These are phyloP conservation scores for Zygoascus ofunaensis DNA, from an alignment of 805 yeast genomes.

Conservation along the genomic window DNA sequence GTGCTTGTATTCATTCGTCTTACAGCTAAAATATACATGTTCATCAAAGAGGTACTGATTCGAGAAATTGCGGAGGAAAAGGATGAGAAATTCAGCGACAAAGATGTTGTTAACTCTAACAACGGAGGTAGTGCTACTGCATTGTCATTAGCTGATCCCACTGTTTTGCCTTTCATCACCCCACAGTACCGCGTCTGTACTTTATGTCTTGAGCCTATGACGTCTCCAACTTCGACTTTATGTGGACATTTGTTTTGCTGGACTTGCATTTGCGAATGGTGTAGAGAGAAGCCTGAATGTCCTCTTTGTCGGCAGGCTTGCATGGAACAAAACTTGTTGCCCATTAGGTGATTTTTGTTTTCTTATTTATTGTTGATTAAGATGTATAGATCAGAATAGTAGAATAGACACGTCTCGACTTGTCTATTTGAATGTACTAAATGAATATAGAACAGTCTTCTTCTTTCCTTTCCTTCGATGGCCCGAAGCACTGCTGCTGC, in stretches of 20 bases:
- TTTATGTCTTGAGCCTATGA: conserved; percentile 73
- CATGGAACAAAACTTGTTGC: conserved; percentile 52
- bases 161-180: conserved; percentile 57
- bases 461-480: conserved; percentile 36
- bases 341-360: conserved; percentile 31
- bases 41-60: neutral
- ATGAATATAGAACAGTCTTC: conserved; percentile 44
- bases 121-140: conserved; percentile 13
- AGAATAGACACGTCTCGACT: neutral
- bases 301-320: conserved; percentile 79
- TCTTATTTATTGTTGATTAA: neutral
- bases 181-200: conserved; percentile 67
- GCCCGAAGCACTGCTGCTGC: conserved; percentile 3
- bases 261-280: conserved; percentile 85
- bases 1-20: conserved; percentile 28
- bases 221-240: conserved; percentile 71
- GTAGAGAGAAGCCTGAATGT: conserved; percentile 78
- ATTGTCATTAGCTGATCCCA: conserved; percentile 50
- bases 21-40: conserved; percentile 5
- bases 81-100: conserved; percentile 8
- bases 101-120: conserved; percentile 7
- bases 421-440: conserved; percentile 33
- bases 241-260: conserved; percentile 96
- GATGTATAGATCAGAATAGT: neutral
- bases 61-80: conserved; percentile 12